A percentile compares a stretch with the other conserved stretches of the same genome.
phyloP scores from a whole-genome alignment of 1,139 yeast species.

The Candida sp. region DNA sequence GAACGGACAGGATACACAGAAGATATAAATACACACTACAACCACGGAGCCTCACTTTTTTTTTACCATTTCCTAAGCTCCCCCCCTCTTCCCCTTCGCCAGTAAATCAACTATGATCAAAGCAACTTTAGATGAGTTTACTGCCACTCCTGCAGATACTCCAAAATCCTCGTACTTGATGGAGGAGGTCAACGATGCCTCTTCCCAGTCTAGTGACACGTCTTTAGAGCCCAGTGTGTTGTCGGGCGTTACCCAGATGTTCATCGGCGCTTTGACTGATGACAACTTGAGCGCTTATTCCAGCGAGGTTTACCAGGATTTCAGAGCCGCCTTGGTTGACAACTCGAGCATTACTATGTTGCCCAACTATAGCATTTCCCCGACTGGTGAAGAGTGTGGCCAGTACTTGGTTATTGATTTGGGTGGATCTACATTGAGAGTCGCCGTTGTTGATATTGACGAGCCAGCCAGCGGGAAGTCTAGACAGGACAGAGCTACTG shows the following conservation, averaged over 20 bases:
- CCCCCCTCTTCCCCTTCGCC: neutral
- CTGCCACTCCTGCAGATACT: neutral
- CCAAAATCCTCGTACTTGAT: slow-evolving; percentile 4
- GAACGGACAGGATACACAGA: neutral
- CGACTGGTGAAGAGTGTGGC: slow-evolving; percentile 50
- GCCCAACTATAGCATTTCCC: slow-evolving; percentile 45
- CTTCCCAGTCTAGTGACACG: slow-evolving; percentile 8
- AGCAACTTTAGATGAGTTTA: neutral
- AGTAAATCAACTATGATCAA: neutral
- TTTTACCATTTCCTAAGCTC: neutral
- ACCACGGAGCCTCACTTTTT: neutral
- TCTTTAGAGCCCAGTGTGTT: slow-evolving; percentile 8
- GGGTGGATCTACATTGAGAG: slow-evolving; percentile 59
- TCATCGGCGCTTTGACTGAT: slow-evolving; percentile 15
- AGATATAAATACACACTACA: neutral
- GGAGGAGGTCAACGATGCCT: slow-evolving; percentile 2
- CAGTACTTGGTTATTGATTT: slow-evolving; percentile 52
- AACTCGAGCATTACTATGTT: slow-evolving; percentile 47
- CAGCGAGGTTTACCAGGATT: slow-evolving; percentile 21
- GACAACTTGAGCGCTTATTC: slow-evolving; percentile 18
- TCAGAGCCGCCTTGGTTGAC: slow-evolving; percentile 32
- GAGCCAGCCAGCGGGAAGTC: slow-evolving; percentile 12
- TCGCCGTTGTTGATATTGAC: slow-evolving; percentile 47
- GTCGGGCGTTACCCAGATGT: slow-evolving; percentile 12
- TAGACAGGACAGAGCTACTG: slow-evolving; percentile 20